phyloP scores from a whole-genome alignment of 2,329 filamentous ascomycete genomes.

The Microthyrium microscopicum region DNA sequence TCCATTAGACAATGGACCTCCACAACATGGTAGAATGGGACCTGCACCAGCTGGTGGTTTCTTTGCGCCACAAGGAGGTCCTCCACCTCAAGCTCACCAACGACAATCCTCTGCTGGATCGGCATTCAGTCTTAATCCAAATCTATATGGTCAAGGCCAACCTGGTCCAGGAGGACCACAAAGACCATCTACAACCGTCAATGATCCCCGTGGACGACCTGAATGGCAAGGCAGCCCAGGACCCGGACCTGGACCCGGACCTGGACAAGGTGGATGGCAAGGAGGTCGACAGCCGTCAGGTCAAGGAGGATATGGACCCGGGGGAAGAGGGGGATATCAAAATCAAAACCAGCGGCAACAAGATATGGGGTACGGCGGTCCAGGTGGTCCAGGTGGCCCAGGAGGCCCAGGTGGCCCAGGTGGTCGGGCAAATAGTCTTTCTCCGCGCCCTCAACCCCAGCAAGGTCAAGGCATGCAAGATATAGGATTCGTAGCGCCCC shows the following conservation, averaged over 20 bases:
- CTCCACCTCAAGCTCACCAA: constrained; percentile 38
- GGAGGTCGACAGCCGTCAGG: no score
- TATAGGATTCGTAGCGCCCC: constrained; percentile 7
- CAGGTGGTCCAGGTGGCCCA: background rate
- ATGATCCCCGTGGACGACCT: no score
- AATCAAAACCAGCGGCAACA: no score
- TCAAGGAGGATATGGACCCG: no score
- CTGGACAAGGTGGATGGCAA: no score
- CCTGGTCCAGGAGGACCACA: constrained; percentile 1
- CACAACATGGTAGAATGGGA: constrained; percentile 19
- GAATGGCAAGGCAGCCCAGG: no score
- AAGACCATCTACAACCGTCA: background rate
- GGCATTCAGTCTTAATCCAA: constrained; percentile 35
- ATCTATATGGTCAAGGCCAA: constrained; percentile 20
- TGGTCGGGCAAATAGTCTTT: background rate
- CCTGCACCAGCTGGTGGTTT: constrained; percentile 14
- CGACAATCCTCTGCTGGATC: constrained; percentile 27
- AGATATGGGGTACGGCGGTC: background rate
- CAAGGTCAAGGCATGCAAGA: constrained; percentile 5
- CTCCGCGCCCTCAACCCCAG: background rate
- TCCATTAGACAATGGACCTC: constrained; percentile 47
- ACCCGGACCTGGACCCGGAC: no score
- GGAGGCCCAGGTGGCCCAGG: constrained; percentile 4
- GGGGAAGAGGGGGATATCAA: no score
- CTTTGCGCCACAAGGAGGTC: constrained; percentile 30